Evolutionary conservation across 768 basidiomycete species (phyloP).

Genomic region (Pulveroboletus sp.): DNA sequence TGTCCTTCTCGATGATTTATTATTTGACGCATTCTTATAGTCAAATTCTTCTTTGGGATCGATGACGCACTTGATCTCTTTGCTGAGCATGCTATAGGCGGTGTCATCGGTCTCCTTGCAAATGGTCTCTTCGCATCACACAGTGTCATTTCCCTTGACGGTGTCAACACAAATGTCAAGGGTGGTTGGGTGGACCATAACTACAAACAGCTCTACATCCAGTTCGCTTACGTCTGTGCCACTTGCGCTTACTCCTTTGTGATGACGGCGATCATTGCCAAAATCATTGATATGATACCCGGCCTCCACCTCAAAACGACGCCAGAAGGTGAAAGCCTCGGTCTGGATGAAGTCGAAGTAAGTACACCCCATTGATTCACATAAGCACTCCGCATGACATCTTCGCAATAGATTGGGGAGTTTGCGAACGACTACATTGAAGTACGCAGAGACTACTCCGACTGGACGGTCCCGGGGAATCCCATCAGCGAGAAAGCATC

Average conservation of each 20-base stretch:
- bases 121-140: constrained; percentile 75
- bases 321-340: constrained; percentile 54
- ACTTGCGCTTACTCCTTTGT: constrained; percentile 57
- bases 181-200: constrained; percentile 76
- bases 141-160: constrained; percentile 64
- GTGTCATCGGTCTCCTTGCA: constrained; percentile 66
- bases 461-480: constrained; percentile 40
- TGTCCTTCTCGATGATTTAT: background rate
- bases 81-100: constrained; percentile 86
- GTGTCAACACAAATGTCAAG: constrained; percentile 45
- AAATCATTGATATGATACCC: constrained; percentile 52
- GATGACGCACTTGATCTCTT: constrained; percentile 93
- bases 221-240: constrained; percentile 62
- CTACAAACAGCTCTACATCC: constrained; percentile 78
- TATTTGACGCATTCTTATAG: constrained; percentile 34
- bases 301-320: constrained; percentile 53
- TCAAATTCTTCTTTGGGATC: constrained; percentile 63
- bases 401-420: constrained; percentile 52
- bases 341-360: constrained; percentile 73
- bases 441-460: constrained; percentile 60
- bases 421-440: constrained; percentile 70
- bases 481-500: constrained; percentile 4
- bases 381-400: background rate
- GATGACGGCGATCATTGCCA: constrained; percentile 58
- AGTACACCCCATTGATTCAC: constrained; percentile 9